Percentiles rank a stretch among this genome's conserved stretches.
Evolutionary conservation across 2,329 filamentous ascomycete species (phyloP).

Genomic region (Apiospora hydei): DNA sequence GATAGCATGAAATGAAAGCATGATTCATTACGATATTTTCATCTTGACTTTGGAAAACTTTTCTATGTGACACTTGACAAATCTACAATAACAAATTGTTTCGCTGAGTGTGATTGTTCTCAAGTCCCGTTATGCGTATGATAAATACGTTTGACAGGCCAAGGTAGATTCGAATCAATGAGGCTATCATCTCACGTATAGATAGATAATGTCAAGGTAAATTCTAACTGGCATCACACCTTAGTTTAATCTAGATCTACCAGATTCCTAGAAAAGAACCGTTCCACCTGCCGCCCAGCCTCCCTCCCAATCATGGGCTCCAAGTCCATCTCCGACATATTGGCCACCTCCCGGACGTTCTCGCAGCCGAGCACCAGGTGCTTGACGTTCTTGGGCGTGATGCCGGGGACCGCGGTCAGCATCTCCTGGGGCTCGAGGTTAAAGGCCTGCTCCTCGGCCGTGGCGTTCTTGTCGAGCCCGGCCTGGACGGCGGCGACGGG

Average conservation of each 20-base stretch:
- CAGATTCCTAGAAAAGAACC: slow-evolving; percentile 78
- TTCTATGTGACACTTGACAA: background rate
- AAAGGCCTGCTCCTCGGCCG: slow-evolving; percentile 74
- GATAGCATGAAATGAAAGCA: slow-evolving; percentile 21
- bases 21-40: background rate
- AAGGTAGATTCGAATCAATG: background rate
- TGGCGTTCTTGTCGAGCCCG: slow-evolving; percentile 72
- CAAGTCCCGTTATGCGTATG: background rate
- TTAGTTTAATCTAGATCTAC: slow-evolving; percentile 54
- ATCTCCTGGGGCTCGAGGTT: slow-evolving; percentile 91
- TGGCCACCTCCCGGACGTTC: slow-evolving; percentile 83
- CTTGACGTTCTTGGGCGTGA: slow-evolving; percentile 80
- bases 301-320: slow-evolving; percentile 78
- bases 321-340: slow-evolving; percentile 80
- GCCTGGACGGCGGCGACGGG: slow-evolving; percentile 85
- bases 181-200: background rate
- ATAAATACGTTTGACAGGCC: background rate
- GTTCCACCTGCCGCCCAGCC: slow-evolving; percentile 75
- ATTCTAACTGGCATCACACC: background rate
- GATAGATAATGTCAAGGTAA: too few relatives aligned
- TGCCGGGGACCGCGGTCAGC: slow-evolving; percentile 82
- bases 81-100: too few relatives aligned
- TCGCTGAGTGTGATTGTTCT: too few relatives aligned
- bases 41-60: background rate
- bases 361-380: slow-evolving; percentile 75